phyloP scores from a whole-genome alignment of 2,329 filamentous ascomycete species.

The Calycina herbarum region DNA sequence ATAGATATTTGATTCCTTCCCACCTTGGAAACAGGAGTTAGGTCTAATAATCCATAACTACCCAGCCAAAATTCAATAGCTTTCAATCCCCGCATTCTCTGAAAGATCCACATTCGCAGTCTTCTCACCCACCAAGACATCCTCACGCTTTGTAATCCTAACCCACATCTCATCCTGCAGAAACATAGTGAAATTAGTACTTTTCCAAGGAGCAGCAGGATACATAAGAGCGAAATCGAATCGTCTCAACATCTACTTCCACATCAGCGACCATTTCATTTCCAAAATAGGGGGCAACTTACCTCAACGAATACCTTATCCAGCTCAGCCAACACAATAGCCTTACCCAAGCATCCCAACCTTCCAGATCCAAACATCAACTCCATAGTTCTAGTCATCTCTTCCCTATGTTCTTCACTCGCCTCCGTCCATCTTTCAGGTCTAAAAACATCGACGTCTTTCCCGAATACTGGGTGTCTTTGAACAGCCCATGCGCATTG shows the following conservation, averaged over 20 bases:
- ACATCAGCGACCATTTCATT: neutral
- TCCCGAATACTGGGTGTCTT: conserved; percentile 36
- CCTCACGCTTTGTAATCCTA: neutral
- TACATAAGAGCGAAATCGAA: conserved; percentile 7
- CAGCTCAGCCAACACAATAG: conserved; percentile 50
- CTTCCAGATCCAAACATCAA: conserved; percentile 48
- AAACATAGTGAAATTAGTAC: conserved; percentile 1
- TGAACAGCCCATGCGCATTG: conserved; percentile 35
- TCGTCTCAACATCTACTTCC: neutral
- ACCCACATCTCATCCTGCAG: conserved; percentile 6
- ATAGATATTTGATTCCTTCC: neutral
- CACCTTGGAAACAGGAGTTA: neutral
- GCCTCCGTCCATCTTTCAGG: conserved; percentile 52
- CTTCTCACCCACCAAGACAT: neutral
- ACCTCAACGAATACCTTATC: conserved; percentile 52
- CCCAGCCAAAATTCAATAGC: neutral
- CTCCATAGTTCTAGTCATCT: conserved; percentile 44
- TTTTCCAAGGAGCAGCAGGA: neutral
- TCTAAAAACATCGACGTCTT: conserved; percentile 43
- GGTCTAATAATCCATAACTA: neutral
- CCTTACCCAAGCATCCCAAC: conserved; percentile 48
- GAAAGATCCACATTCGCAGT: neutral
- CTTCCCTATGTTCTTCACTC: conserved; percentile 17
- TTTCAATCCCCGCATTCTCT: neutral
- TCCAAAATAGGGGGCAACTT: conserved; percentile 17